A percentile compares a stretch with the other conserved stretches of the same genome.
Evolutionary conservation across 1,284 basidiomycete genomes (phyloP).

Genomic region (Cronartium quercuum): DNA sequence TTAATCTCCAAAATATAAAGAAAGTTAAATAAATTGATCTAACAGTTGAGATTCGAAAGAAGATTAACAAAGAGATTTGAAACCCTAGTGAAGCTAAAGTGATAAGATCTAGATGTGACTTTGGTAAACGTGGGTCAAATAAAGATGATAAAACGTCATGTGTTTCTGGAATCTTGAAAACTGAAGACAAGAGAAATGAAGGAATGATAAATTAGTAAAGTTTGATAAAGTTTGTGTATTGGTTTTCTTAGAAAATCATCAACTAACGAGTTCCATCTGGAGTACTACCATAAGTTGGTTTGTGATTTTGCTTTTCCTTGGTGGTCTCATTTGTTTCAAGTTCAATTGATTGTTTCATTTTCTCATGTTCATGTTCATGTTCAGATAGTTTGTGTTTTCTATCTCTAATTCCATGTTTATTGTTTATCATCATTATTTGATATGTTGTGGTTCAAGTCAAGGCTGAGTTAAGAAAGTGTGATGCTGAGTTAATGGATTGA

Average conservation of each 20-base stretch:
- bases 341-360: no score
- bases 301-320: neutral
- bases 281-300: neutral
- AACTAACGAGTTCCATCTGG: neutral
- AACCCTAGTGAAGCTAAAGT: conserved; percentile 70
- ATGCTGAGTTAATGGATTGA: no score
- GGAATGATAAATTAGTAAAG: no score
- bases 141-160: conserved; percentile 88
- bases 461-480: no score
- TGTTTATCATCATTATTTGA: no score
- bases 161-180: conserved; percentile 89
- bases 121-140: conserved; percentile 78
- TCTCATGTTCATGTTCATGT: no score
- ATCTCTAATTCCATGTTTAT: no score
- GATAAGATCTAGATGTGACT: conserved; percentile 83
- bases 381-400: no score
- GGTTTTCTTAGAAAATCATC: neutral
- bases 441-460: no score
- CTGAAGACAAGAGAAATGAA: conserved; percentile 52
- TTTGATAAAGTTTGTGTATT: neutral
- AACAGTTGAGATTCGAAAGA: conserved; percentile 56
- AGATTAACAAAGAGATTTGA: conserved; percentile 71
- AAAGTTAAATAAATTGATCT: conserved; percentile 70
- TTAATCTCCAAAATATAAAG: conserved; percentile 86
- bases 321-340: neutral